phyloP scores from a whole-genome alignment of 2,329 filamentous ascomycete species.

The Sclerotinia minor region DNA sequence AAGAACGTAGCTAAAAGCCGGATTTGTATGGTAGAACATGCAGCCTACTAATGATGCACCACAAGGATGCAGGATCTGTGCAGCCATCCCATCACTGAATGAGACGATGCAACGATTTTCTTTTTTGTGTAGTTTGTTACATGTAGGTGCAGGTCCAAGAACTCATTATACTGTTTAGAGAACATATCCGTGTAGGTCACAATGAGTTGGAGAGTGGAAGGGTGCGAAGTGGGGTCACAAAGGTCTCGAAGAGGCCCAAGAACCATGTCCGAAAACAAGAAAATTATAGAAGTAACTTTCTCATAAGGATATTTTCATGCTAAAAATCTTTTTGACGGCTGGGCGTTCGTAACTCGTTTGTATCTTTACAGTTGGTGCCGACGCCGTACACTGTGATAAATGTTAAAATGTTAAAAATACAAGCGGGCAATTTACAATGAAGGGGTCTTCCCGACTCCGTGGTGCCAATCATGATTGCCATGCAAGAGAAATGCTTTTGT shows the following conservation, averaged over 20 bases:
- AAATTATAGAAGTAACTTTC: not conserved
- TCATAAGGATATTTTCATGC: not conserved
- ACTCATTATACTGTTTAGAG: constrained; percentile 1
- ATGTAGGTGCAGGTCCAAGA: constrained; percentile 5
- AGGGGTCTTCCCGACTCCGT: constrained; percentile 1
- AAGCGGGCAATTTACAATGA: not conserved
- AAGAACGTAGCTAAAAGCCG: not conserved
- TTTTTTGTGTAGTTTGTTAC: not conserved
- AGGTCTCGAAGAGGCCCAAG: constrained; percentile 4
- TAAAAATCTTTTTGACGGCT: not conserved
- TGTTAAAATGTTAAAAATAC: not conserved
- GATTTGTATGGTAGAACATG: not conserved
- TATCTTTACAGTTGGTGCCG: not conserved
- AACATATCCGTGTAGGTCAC: constrained; percentile 1
- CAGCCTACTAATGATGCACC: constrained; percentile 16
- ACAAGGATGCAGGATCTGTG: constrained; percentile 23
- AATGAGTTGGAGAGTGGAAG: constrained; percentile 13
- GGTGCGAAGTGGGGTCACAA: not conserved
- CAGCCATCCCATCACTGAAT: constrained; percentile 21
- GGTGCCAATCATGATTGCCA: constrained; percentile 10
- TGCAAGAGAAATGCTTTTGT: not conserved
- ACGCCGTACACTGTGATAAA: not conserved
- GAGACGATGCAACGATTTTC: not conserved
- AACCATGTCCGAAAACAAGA: constrained; percentile 9
- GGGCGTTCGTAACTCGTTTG: not conserved